These are phyloP conservation scores for Schoenoplectus tabernaemontani DNA, from an alignment of 202 grass and related monocot genomes.

Conservation along the genomic window DNA sequence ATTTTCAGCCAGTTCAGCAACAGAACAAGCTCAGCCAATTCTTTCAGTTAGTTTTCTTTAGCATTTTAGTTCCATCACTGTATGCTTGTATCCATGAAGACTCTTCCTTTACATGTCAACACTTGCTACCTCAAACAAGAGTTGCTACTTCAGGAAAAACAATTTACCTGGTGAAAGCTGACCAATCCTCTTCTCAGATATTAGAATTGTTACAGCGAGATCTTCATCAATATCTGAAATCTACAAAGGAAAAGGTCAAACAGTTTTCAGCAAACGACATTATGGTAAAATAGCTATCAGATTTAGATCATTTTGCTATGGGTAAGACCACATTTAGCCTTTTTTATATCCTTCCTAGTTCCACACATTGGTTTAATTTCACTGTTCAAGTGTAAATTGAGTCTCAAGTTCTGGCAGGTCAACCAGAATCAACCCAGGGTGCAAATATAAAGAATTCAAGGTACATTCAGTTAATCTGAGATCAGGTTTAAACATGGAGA, in stretches of 20 bases:
- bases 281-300: not conserved
- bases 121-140: not conserved
- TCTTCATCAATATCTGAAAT: conserved; percentile 74
- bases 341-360: not conserved
- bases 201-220: conserved; percentile 68
- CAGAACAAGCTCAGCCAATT: not conserved
- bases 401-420: not conserved
- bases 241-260: conserved; percentile 25
- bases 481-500: not conserved
- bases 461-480: not conserved
- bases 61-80: not conserved
- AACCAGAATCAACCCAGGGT: not conserved
- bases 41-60: conserved; percentile 1
- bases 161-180: conserved; percentile 80
- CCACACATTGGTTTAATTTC: not conserved
- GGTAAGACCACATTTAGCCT: not conserved
- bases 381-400: not conserved
- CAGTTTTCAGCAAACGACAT: conserved; percentile 16
- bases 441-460: not conserved
- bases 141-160: conserved; percentile 8
- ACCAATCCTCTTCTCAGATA: conserved; percentile 60
- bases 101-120: not conserved
- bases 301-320: not conserved
- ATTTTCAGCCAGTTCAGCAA: not conserved
- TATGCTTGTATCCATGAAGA: not conserved